These are phyloP conservation scores for Actinomortierella wolfii DNA, from an alignment of 371 early-diverging fungal species.

Conservation along the genomic window DNA sequence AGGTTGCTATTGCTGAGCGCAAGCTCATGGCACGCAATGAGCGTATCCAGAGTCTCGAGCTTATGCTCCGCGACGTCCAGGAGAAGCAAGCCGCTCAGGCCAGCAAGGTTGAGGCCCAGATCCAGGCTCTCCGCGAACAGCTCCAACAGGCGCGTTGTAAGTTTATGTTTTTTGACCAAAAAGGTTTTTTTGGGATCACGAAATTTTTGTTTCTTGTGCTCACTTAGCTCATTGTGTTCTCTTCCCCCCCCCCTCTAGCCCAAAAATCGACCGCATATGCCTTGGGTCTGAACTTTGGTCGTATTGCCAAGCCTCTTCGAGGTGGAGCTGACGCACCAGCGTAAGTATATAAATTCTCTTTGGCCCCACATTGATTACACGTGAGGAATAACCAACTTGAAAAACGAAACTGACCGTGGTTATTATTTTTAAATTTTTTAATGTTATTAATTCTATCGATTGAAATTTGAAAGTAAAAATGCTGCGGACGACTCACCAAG, in stretches of 20 bases:
- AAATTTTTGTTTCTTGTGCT: neutral
- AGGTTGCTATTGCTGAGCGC: slow-evolving; percentile 86
- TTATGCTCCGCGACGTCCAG: slow-evolving; percentile 80
- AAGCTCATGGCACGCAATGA: slow-evolving; percentile 91
- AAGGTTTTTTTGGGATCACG: neutral
- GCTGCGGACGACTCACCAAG: slow-evolving; percentile 32
- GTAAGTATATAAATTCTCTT: slow-evolving; percentile 1
- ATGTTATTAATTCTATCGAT: neutral
- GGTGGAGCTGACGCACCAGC: slow-evolving; percentile 63
- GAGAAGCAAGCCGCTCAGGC: slow-evolving; percentile 78
- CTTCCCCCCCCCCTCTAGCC: too few relatives aligned
- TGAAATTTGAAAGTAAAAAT: slow-evolving; percentile 1
- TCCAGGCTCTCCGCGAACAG: slow-evolving; percentile 78
- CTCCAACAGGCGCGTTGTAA: slow-evolving; percentile 76
- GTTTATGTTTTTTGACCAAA: too few relatives aligned
- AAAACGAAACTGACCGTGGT: neutral
- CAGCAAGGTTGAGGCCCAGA: slow-evolving; percentile 86
- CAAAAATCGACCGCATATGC: slow-evolving; percentile 59
- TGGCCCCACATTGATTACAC: neutral
- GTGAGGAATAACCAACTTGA: neutral
- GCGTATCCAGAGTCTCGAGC: slow-evolving; percentile 89
- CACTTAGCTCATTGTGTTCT: too few relatives aligned
- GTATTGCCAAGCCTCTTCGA: slow-evolving; percentile 93
- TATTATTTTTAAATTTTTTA: neutral
- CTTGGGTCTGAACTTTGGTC: slow-evolving; percentile 74